phyloP scores from a whole-genome alignment of 108 stramenopile genomes.

The Cyclotella baltica region DNA sequence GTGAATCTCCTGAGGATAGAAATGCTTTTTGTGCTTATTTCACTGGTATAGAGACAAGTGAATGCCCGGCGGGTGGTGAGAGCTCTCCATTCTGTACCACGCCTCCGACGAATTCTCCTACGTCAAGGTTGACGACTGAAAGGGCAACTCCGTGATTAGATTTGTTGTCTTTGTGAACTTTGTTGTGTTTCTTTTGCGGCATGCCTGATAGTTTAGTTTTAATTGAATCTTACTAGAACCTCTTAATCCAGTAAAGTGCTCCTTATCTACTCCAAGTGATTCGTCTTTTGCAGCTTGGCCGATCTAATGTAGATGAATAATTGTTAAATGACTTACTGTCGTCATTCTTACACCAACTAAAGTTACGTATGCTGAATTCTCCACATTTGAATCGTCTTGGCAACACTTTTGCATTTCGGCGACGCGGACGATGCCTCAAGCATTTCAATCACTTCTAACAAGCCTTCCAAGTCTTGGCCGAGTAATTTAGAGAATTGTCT shows the following conservation, averaged over 20 bases:
- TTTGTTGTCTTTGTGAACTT: neutral
- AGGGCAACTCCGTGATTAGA: neutral
- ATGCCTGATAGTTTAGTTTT: too few species aligned
- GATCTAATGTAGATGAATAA: too few species aligned
- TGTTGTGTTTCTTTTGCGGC: too few species aligned
- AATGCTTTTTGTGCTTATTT: neutral
- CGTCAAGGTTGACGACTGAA: neutral
- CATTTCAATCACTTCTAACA: constrained; percentile 74
- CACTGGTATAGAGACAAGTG: neutral
- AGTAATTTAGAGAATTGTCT: constrained; percentile 28
- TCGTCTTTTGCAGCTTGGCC: neutral
- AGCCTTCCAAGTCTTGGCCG: constrained; percentile 25
- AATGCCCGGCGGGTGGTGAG: neutral
- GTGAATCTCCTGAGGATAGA: neutral
- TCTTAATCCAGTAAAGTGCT: too few species aligned
- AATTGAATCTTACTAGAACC: too few species aligned
- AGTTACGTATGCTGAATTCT: neutral
- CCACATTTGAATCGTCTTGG: constrained; percentile 75
- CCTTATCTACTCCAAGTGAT: too few species aligned
- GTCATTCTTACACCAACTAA: too few species aligned
- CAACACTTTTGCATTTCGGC: constrained; percentile 80
- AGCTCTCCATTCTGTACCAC: neutral
- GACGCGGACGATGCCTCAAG: constrained; percentile 69
- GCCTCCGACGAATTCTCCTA: neutral
- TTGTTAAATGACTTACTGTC: too few species aligned